Percentiles rank a stretch among this genome's conserved stretches.
phyloP scores from a whole-genome alignment of 2,329 filamentous ascomycete genomes.

The Didymella pomorum region DNA sequence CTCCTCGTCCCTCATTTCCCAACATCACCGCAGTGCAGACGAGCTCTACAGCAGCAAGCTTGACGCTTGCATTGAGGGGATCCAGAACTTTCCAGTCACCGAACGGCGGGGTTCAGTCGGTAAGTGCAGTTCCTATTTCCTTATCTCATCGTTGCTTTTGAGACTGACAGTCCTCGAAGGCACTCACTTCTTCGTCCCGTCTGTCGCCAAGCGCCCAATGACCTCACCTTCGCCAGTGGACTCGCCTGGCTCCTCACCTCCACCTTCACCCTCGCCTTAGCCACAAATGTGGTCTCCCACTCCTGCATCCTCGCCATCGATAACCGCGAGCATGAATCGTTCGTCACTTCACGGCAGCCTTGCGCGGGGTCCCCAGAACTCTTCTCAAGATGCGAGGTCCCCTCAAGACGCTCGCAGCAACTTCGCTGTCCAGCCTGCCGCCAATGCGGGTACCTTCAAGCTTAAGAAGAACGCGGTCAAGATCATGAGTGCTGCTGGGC shows the following conservation, averaged over 20 bases:
- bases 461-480: conserved; percentile 44
- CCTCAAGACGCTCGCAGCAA: conserved; percentile 21
- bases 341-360: conserved; percentile 19
- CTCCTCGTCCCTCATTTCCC: background rate
- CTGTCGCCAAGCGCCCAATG: conserved; percentile 6
- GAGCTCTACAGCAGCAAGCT: conserved; percentile 23
- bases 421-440: conserved; percentile 35
- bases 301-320: background rate
- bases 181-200: background rate
- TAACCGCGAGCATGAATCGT: conserved; percentile 25
- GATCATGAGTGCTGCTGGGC: conserved; percentile 31
- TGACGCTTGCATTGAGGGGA: conserved; percentile 29
- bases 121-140: conserved; percentile 5
- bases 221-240: background rate
- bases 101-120: background rate
- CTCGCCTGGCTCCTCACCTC: conserved; percentile 2
- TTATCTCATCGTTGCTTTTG: conserved; percentile 1
- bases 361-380: background rate
- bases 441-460: conserved; percentile 25
- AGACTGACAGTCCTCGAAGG: conserved; percentile 10
- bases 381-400: conserved; percentile 2
- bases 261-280: conserved; percentile 21
- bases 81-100: conserved; percentile 26
- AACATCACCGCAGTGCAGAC: conserved; percentile 20
- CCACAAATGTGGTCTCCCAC: background rate